phyloP scores from a whole-genome alignment of 352 stramenopile genomes.

The Phytopythium helicoides region DNA sequence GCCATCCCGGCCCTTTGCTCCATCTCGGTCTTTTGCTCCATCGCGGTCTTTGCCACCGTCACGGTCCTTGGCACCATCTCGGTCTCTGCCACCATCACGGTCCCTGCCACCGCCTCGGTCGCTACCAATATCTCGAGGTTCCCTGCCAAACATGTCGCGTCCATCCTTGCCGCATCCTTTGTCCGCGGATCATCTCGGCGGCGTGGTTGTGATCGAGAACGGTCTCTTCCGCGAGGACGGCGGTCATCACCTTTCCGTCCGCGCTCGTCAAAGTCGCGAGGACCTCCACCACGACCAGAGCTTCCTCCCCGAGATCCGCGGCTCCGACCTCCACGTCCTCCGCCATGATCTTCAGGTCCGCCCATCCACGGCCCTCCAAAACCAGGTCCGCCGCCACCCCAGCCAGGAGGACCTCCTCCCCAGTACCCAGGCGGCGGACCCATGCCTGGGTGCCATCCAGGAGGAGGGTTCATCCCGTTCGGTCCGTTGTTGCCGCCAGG shows the following conservation, averaged over 20 bases:
- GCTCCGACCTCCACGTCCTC: slow-evolving; percentile 29
- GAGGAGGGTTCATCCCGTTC: slow-evolving; percentile 60
- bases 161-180: slow-evolving; percentile 14
- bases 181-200: slow-evolving; percentile 17
- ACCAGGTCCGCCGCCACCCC: slow-evolving; percentile 32
- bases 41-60: too few species aligned
- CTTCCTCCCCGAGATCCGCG: slow-evolving; percentile 24
- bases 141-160: slow-evolving; percentile 12
- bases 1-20: too few species aligned
- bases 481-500: too few species aligned
- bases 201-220: slow-evolving; percentile 53
- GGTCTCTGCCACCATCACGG: too few species aligned
- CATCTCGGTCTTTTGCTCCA: too few species aligned
- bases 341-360: slow-evolving; percentile 21
- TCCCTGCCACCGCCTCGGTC: slow-evolving; percentile 9
- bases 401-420: slow-evolving; percentile 43
- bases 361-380: slow-evolving; percentile 59
- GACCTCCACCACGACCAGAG: slow-evolving; percentile 12
- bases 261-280: slow-evolving; percentile 43
- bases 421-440: slow-evolving; percentile 53
- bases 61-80: too few species aligned
- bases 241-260: slow-evolving; percentile 35
- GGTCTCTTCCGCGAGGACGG: slow-evolving; percentile 31
- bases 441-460: slow-evolving; percentile 72
- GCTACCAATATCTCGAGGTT: slow-evolving; percentile 9